Conservation (phyloP, 2,329 filamentous ascomycete genomes). For the Monilinia vaccinii-corymbosi region DNA sequence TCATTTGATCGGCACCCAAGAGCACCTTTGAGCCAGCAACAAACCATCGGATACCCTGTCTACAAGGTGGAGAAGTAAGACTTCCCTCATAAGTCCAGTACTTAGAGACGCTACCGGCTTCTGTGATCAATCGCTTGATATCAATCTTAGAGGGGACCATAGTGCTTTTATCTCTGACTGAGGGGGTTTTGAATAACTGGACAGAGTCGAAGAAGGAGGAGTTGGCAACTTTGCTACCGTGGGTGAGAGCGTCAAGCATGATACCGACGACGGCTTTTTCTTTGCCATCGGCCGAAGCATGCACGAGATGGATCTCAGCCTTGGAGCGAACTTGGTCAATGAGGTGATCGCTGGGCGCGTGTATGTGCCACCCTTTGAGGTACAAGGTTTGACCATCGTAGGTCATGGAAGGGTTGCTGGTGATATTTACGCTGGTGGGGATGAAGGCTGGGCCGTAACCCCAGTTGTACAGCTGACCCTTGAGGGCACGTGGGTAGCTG, state of each 20-base stretch:
- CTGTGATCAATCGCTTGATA: conserved; percentile 27
- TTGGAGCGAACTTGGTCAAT: conserved; percentile 35
- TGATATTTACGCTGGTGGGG: conserved; percentile 27
- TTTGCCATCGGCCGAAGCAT: conserved; percentile 34
- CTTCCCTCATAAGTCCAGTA: conserved; percentile 42
- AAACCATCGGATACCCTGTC: conserved; percentile 39
- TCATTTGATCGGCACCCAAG: conserved; percentile 34
- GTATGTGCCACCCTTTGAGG: conserved; percentile 42
- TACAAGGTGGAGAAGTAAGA: conserved; percentile 39
- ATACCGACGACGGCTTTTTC: conserved; percentile 39
- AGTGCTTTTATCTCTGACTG: not conserved
- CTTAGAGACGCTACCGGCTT: conserved; percentile 33
- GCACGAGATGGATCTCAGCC: conserved; percentile 42
- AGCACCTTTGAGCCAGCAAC: conserved; percentile 35
- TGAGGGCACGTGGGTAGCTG: conserved; percentile 31
- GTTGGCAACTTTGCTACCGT: not conserved
- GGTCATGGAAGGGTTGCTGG: conserved; percentile 33
- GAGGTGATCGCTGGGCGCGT: conserved; percentile 41
- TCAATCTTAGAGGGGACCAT: not conserved
- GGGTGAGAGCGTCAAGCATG: conserved; percentile 34
- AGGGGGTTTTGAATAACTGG: not conserved
- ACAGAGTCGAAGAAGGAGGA: not conserved
- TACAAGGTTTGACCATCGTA: conserved; percentile 40
- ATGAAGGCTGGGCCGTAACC: conserved; percentile 40
- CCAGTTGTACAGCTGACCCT: conserved; percentile 40